phyloP scores from a whole-genome alignment of 331 rosid genomes.

The Acacia concinna region DNA sequence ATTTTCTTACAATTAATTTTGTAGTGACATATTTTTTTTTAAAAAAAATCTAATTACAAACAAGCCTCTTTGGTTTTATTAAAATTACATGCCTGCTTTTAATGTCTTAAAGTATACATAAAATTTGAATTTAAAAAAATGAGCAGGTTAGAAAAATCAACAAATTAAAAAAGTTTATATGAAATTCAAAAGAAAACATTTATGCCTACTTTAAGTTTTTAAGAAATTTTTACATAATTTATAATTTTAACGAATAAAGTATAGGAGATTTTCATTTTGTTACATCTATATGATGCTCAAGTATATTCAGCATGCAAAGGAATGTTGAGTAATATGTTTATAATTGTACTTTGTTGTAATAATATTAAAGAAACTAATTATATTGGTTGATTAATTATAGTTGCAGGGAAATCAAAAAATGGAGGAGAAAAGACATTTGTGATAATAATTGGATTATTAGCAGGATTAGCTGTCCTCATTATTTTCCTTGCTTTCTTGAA shows the following conservation, averaged over 20 bases:
- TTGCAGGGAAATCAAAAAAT: slow-evolving; percentile 47
- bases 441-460: slow-evolving; percentile 63
- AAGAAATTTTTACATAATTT: too few relatives aligned
- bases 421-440: slow-evolving; percentile 69
- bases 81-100: not conserved
- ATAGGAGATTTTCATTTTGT: too few relatives aligned
- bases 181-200: too few relatives aligned
- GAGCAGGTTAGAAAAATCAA: not conserved
- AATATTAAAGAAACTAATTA: too few relatives aligned
- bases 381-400: not conserved
- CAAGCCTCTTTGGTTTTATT: too few relatives aligned
- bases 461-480: slow-evolving; percentile 67
- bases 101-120: not conserved
- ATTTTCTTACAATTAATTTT: too few relatives aligned
- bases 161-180: too few relatives aligned
- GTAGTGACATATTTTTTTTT: too few relatives aligned
- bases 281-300: not conserved
- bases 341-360: not conserved
- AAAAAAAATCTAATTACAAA: too few relatives aligned
- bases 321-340: not conserved
- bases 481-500: slow-evolving; percentile 59
- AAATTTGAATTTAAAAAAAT: not conserved
- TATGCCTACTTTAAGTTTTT: too few relatives aligned
- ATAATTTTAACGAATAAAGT: too few relatives aligned
- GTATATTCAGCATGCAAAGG: not conserved